Evolutionary conservation across 176 grass and related monocot species (phyloP).

Genomic region (Chrysopogon serrulatus): DNA sequence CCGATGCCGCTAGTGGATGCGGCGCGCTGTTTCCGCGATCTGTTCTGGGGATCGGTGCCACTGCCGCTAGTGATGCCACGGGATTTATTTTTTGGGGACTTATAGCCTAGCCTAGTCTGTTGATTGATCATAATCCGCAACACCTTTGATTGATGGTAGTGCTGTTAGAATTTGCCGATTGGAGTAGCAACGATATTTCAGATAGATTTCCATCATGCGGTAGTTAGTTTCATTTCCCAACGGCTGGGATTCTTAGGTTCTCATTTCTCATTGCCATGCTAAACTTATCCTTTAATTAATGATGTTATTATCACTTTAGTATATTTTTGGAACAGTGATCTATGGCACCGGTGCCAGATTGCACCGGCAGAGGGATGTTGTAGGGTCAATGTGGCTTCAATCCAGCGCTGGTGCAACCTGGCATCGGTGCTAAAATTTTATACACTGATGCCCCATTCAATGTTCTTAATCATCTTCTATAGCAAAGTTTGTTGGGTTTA

Average conservation of each 20-base stretch:
- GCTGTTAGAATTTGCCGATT: not conserved
- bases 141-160: not conserved
- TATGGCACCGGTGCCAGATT: not conserved
- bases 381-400: not conserved
- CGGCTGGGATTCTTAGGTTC: not conserved
- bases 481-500: too few relatives aligned
- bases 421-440: too few relatives aligned
- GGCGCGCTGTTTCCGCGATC: not conserved
- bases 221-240: not conserved
- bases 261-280: not conserved
- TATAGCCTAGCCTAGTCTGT: not conserved
- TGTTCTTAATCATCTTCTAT: too few relatives aligned
- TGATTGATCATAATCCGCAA: not conserved
- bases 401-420: not conserved
- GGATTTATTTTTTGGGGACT: not conserved
- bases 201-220: not conserved
- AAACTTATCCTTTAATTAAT: not conserved
- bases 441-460: too few relatives aligned
- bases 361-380: not conserved
- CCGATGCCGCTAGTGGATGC: not conserved
- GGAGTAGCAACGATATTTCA: not conserved
- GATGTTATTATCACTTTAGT: not conserved
- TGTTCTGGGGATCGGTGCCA: not conserved
- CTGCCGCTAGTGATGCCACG: not conserved
- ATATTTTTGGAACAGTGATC: not conserved